These are phyloP conservation scores for Gypsophila paniculata DNA, from an alignment of 179 eudicot genomes.

Conservation along the genomic window DNA sequence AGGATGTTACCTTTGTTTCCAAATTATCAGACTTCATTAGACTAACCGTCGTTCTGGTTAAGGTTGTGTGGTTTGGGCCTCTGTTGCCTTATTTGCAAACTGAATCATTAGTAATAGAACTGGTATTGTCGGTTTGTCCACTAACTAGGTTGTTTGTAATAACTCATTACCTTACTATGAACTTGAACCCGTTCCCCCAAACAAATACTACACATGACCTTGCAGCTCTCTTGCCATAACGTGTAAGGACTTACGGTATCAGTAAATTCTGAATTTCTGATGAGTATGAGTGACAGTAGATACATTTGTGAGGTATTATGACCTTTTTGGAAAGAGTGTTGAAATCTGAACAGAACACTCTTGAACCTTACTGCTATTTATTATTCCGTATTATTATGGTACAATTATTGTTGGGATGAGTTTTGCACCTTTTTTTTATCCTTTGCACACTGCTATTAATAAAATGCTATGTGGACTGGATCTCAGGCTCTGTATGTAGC, in stretches of 20 bases:
- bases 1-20: conserved; percentile 1
- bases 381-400: not conserved
- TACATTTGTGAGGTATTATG: no score
- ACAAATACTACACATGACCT: no score
- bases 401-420: not conserved
- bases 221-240: no score
- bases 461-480: conserved; percentile 3
- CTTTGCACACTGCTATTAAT: not conserved
- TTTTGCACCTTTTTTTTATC: not conserved
- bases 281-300: no score
- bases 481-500: conserved; percentile 55
- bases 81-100: not conserved
- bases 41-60: not conserved
- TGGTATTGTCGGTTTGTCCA: no score
- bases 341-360: not conserved
- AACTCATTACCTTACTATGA: no score
- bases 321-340: no score
- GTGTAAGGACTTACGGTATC: no score
- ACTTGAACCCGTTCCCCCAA: no score
- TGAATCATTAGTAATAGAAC: not conserved
- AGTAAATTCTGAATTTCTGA: no score
- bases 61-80: not conserved
- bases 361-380: not conserved
- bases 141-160: no score
- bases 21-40: not conserved